Conservation (phyloP, 1,284 basidiomycete species). For the Pascua guehoae region DNA sequence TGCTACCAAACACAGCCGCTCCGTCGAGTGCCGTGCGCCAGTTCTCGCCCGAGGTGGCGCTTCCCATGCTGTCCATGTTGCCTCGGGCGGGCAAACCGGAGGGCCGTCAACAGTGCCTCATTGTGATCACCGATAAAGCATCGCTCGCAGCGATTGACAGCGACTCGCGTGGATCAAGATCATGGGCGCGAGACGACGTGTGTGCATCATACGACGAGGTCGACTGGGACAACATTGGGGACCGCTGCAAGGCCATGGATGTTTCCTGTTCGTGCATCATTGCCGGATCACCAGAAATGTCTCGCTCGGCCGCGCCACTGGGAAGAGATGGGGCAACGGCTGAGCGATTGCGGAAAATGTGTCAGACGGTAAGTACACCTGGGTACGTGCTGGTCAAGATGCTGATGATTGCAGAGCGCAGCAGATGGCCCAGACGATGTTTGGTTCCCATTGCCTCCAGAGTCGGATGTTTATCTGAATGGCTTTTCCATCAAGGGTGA, state of each 20-base stretch:
- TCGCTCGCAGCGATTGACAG: constrained; percentile 14
- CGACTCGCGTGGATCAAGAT: constrained; percentile 6
- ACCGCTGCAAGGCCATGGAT: constrained; percentile 16
- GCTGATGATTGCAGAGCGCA: constrained; percentile 1
- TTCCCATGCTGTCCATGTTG: constrained; percentile 19
- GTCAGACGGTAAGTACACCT: constrained; percentile 12
- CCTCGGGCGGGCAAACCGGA: constrained; percentile 1
- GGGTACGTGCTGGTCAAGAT: neutral
- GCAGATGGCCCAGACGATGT: constrained; percentile 11
- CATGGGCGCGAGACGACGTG: constrained; percentile 16
- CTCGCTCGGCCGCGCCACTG: neutral
- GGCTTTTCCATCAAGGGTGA: constrained; percentile 10
- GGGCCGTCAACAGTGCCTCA: constrained; percentile 12
- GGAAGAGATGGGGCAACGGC: constrained; percentile 15
- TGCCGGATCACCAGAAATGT: constrained; percentile 9
- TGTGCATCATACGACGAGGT: constrained; percentile 16
- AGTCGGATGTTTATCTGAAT: constrained; percentile 13
- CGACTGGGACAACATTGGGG: constrained; percentile 20
- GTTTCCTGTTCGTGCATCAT: constrained; percentile 20
- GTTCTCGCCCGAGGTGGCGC: constrained; percentile 13
- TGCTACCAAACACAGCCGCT: constrained; percentile 6
- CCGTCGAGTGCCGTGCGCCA: constrained; percentile 13
- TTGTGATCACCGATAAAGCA: constrained; percentile 20
- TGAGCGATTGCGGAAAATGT: constrained; percentile 21
- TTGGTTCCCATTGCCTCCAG: constrained; percentile 12